phyloP scores from a whole-genome alignment of 192 early-diverging fungal species.

The Chytriomyces confervae region DNA sequence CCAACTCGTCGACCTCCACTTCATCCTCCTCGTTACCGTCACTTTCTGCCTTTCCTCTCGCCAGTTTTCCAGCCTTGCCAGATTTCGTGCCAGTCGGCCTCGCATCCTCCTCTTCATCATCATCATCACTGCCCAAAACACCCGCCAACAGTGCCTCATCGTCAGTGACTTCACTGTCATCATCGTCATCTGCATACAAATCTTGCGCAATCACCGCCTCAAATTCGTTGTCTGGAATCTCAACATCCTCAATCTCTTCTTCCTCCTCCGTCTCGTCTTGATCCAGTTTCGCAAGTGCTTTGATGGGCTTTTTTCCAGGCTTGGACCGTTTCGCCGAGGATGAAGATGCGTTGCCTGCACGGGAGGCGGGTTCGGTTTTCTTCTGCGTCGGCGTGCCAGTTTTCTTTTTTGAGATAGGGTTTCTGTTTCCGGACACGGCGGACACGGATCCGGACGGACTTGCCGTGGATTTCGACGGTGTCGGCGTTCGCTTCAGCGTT shows the following conservation, averaged over 20 bases:
- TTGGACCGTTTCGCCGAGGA: too few relatives aligned
- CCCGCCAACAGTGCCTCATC: slow-evolving; percentile 19
- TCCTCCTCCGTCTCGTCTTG: slow-evolving; percentile 9
- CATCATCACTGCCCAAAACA: slow-evolving; percentile 27
- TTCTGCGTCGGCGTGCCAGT: too few relatives aligned
- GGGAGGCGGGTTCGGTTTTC: too few relatives aligned
- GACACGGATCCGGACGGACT: too few relatives aligned
- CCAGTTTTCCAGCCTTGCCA: too few relatives aligned
- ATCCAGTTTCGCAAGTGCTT: background rate
- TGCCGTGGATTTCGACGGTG: too few relatives aligned
- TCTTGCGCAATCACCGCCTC: background rate
- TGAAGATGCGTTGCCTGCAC: too few relatives aligned
- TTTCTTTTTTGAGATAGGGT: too few relatives aligned
- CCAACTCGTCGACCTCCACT: slow-evolving; percentile 5
- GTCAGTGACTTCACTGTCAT: slow-evolving; percentile 14
- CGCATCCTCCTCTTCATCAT: slow-evolving; percentile 23
- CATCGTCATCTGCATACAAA: slow-evolving; percentile 12
- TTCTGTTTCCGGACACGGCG: too few relatives aligned
- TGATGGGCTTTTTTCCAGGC: too few relatives aligned
- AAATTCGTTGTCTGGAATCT: slow-evolving; percentile 19
- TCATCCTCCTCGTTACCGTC: slow-evolving; percentile 35
- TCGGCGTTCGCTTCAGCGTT: too few relatives aligned
- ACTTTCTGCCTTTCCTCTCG: too few relatives aligned
- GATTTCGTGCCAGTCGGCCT: background rate
- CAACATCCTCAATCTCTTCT: slow-evolving; percentile 16